A percentile compares a stretch with the other conserved stretches of the same genome.
phyloP scores from a whole-genome alignment of 176 grass and related monocot genomes.

The Guadua angustifolia region DNA sequence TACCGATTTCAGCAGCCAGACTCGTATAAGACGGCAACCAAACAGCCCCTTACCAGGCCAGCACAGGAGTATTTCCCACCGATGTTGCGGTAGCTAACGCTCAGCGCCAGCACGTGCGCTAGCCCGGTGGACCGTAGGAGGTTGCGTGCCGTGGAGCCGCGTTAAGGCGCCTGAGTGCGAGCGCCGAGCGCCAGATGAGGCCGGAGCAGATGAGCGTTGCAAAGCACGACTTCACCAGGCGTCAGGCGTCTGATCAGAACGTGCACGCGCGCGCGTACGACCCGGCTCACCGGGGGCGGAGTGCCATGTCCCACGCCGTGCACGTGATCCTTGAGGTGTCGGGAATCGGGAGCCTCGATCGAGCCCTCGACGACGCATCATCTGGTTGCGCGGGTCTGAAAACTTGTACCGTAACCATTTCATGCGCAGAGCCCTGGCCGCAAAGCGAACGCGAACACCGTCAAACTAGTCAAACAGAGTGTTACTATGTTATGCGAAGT shows the following conservation, averaged over 20 bases:
- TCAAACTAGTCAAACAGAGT: not conserved
- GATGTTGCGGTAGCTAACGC: not conserved
- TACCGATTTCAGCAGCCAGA: too few species aligned
- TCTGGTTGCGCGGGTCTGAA: not conserved
- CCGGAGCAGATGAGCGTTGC: not conserved
- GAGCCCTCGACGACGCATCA: not conserved
- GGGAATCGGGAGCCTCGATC: not conserved
- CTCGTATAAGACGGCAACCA: too few species aligned
- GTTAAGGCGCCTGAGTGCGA: too few species aligned
- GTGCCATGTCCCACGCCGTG: not conserved
- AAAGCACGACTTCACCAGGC: not conserved
- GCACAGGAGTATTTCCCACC: not conserved
- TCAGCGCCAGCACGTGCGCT: not conserved
- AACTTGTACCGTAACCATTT: not conserved
- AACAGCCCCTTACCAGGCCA: too few species aligned
- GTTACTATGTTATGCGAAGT: not conserved
- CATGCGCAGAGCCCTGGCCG: not conserved
- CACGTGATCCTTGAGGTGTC: not conserved
- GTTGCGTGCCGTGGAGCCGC: too few species aligned
- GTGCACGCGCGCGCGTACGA: not conserved
- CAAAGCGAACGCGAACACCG: not conserved
- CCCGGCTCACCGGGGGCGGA: not conserved
- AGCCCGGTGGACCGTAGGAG: too few species aligned
- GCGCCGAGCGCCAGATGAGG: too few species aligned
- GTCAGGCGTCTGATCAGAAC: not conserved